Evolutionary conservation across 495 filamentous ascomycete genomes (phyloP).

Genomic region (Chaetomidium leptoderma): DNA sequence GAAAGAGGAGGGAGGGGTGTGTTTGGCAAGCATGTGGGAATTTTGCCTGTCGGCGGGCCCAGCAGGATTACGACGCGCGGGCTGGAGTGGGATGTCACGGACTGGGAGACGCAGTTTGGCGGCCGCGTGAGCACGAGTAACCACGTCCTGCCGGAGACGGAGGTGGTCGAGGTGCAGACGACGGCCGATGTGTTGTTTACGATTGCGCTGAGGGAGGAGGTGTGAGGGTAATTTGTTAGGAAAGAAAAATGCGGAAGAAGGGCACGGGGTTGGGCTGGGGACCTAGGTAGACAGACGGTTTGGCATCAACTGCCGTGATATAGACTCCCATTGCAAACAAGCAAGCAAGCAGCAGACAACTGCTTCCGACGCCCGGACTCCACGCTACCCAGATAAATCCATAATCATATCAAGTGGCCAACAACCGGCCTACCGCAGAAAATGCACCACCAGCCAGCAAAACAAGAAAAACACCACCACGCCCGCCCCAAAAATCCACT

Average conservation of each 20-base stretch:
- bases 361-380: constrained; percentile 17
- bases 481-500: constrained; percentile 94
- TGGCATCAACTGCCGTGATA: neutral
- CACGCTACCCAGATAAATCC: constrained; percentile 22
- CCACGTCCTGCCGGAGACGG: constrained; percentile 55
- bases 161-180: constrained; percentile 56
- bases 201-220: constrained; percentile 55
- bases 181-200: constrained; percentile 77
- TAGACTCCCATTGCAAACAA: neutral
- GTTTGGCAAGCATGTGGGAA: constrained; percentile 67
- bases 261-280: neutral
- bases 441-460: constrained; percentile 85
- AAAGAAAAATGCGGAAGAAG: too few relatives aligned
- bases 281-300: neutral
- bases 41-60: constrained; percentile 73
- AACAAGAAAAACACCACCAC: constrained; percentile 87
- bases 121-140: constrained; percentile 90
- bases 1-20: constrained; percentile 14
- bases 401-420: neutral
- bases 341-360: constrained; percentile 1
- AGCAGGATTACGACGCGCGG: constrained; percentile 71
- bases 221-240: constrained; percentile 4
- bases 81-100: constrained; percentile 81
- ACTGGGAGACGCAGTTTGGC: constrained; percentile 80
- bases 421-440: constrained; percentile 56